Base-by-base conservation (phyloP, 352 stramenopile genomes). In the Pythium folliculosum region DNA sequence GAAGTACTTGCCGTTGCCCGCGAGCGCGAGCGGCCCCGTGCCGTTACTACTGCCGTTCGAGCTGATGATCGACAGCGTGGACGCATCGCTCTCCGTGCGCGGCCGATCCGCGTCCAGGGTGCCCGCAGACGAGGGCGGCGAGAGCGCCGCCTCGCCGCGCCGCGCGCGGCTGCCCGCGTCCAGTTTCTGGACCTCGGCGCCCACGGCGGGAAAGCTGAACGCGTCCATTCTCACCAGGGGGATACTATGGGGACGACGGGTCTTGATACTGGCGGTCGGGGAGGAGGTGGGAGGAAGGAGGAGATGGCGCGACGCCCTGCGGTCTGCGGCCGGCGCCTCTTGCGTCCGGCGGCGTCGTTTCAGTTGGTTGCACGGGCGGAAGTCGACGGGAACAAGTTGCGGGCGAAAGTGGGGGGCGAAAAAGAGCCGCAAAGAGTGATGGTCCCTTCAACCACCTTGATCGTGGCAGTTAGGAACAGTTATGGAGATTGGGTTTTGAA, bases 1-100 rank as follows among this genome's bases (percentile, higher is more conserved):
- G 73, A 90, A 93, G 71, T 85, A 92, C 44, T 81, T 81, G 45
- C 74, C 79, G 67, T 91, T 86, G 5, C 60, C 50, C 37, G 49
- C 52, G 17, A 59, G n/a, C 6, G 59, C 49, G 45, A 52, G 22
- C 10, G 23, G 17, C 21, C 16, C 37, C n/a, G 37, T 52, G 50
- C 9, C 32, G 43, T 43, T 38, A 27, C 60, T 59, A 40, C 23
- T 51, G 32, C 48, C 30, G 52, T 16, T 63, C 25, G 51, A 58
- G 37, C 37, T 67, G 25, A 40, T n/a, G 8, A 16, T 22, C 30
- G 60, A 60, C 27, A 51, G 60, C 30, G 54, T 70, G 35, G 63
- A 64, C 2, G 54, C 54, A 52, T 57, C 49, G 38, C 60, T 66
- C 22, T 52, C 38, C 5, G 60, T 59, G 19, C 60, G 60, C 1